Evolutionary conservation across 805 yeast species (phyloP).

Genomic region (Metschnikowia dekortorum): DNA sequence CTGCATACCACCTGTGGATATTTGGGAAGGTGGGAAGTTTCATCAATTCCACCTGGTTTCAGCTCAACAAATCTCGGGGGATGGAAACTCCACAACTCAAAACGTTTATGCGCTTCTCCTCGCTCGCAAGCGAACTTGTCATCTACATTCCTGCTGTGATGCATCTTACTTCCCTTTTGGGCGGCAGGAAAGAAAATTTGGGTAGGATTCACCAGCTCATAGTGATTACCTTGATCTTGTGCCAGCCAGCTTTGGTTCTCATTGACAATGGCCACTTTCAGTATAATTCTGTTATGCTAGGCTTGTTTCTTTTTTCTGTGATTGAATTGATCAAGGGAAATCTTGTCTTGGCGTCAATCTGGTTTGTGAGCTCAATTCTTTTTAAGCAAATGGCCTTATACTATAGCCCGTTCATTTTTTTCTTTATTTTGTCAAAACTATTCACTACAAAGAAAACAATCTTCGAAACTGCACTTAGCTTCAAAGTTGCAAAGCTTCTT

Average conservation of each 20-base stretch:
- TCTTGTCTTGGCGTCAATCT: constrained; percentile 63
- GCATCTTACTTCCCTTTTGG: constrained; percentile 65
- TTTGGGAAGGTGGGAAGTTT: constrained; percentile 68
- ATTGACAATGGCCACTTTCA: constrained; percentile 98
- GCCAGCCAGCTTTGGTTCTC: constrained; percentile 77
- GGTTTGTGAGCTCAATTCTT: constrained; percentile 71
- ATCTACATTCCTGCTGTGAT: constrained; percentile 79
- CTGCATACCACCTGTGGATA: constrained; percentile 87
- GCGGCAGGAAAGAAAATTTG: constrained; percentile 45
- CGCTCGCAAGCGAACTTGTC: constrained; percentile 66
- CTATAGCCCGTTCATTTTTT: constrained; percentile 85
- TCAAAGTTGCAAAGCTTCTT: constrained; percentile 55
- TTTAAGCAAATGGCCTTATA: constrained; percentile 96
- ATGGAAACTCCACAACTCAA: constrained; percentile 62
- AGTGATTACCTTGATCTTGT: constrained; percentile 71
- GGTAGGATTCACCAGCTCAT: constrained; percentile 73
- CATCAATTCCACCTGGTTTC: constrained; percentile 72
- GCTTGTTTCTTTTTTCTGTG: constrained; percentile 67
- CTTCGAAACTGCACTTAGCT: constrained; percentile 17
- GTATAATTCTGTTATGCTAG: constrained; percentile 91
- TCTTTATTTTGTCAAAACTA: constrained; percentile 59
- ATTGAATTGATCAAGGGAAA: constrained; percentile 61
- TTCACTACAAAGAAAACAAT: constrained; percentile 19
- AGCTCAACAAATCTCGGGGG: constrained; percentile 69
- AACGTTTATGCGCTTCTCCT: constrained; percentile 81